Base-by-base conservation (phyloP, 345 rosid species). In the Dimocarpus longan region DNA sequence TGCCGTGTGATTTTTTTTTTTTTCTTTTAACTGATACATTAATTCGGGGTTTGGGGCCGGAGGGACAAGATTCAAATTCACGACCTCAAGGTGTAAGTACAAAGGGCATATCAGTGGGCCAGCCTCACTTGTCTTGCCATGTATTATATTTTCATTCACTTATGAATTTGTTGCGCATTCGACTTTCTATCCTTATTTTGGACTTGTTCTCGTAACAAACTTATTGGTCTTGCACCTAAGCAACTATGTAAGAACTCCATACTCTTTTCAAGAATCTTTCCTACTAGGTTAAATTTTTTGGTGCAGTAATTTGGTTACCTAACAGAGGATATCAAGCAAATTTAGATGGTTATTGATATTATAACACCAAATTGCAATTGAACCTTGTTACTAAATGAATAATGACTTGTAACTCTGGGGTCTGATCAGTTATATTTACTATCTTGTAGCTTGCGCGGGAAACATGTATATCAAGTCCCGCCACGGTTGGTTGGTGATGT, bases 391-490 rank as follows among this genome's bases (percentile, higher is more conserved):
- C 26, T 68, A 50, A 24, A 22, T 48, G 6, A 70, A 67, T 42
- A 68, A 39, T 72, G 12, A 19, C 44, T 19, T 56, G 44, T 18
- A 54, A 28, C 1, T 0, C 48, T 71, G 44, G 52, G 37, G 56
- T 74, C 59, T 81, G 75, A 59, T 64, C 59, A 46, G 72, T 65
- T 66, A 76, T 77, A 48, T 79, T 22, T 74, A 48, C 66, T 81
- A 21, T 46, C 83, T 40, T 69, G 73, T 81, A 96, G 99, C 79
- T 85, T 96, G 81, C 92, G 94, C 18, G 97, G 97, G 78, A 96
- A 96, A 83, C 98, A 96, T 68, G 79, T 86, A 62, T 85, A 82
- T 86, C 93, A 82, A 78, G 87, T 96, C 83, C 92, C 98, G 54
- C 83, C 82, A 12, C 93, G 89, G 80, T 85, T 87, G 74, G 88